phyloP scores from a whole-genome alignment of 148 eudicot species.

The Rhododendron kiyosumense region DNA sequence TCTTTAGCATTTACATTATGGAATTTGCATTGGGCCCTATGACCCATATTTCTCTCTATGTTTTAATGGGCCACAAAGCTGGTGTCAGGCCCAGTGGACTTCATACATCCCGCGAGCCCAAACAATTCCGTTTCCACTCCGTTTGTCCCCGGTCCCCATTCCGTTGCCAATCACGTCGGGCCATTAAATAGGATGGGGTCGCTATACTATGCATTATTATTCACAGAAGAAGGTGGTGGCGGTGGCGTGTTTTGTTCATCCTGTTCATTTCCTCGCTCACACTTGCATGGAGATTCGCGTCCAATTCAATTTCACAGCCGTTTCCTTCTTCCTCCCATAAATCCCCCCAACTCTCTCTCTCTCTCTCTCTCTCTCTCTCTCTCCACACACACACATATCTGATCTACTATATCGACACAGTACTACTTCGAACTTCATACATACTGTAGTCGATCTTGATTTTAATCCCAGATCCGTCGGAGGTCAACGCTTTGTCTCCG shows the following conservation, averaged over 20 bases:
- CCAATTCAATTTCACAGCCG: neutral
- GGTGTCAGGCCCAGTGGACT: neutral
- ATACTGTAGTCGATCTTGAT: neutral
- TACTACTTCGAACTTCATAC: neutral
- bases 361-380: neutral
- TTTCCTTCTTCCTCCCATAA: neutral
- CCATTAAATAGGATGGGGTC: neutral
- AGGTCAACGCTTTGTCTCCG: neutral
- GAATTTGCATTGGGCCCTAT: no score
- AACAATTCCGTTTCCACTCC: neutral
- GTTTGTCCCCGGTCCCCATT: neutral
- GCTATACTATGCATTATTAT: neutral
- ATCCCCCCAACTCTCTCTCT: neutral
- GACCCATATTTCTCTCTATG: neutral
- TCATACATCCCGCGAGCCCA: neutral
- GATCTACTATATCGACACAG: neutral
- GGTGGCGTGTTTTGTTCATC: neutral
- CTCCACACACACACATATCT: neutral
- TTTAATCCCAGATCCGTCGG: neutral
- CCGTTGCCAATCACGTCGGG: neutral
- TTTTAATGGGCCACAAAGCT: neutral
- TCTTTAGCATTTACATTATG: no score
- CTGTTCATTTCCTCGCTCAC: neutral
- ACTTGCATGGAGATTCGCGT: slow-evolving; percentile 16
- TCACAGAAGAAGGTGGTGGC: neutral